Base-by-base conservation (phyloP, 75 land plant genomes). In the Picea glauca region DNA sequence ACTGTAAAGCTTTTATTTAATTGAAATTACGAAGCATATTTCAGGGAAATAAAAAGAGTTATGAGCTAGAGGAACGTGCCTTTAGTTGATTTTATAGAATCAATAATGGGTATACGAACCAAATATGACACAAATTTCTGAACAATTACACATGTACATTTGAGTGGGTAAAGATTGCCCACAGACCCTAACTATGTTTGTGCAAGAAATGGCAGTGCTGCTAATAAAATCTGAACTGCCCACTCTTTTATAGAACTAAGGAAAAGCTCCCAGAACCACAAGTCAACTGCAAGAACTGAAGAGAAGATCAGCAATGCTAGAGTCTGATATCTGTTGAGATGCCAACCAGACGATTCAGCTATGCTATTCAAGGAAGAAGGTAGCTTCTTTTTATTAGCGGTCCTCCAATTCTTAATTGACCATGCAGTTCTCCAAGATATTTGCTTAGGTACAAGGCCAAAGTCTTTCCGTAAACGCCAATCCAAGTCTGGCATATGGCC, bases 401-500 rank as follows among this genome's bases (percentile, higher is more conserved):
- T 23, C 84, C 72, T 67, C 63, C 81, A 62, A 77, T 85, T 80
- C 72, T 66, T 85, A 21, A 94, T 90, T 5, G 92, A 91, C 99
- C 99, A 97, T 1, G 99, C 99, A 54, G 99, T 93, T 56, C 87
- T 78, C 99, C 89, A 90, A 64, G 85, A 62, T 15, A 93, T 89
- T 5, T 82, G 73, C 0, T 84, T 88, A 17, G 99, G 96, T 7
- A 85, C 77, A 38, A 97, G 85, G 61, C 91, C 86, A 30, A 97
- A 91, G 77, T 96, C 91, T 60, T 88, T 85, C 5, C 87, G 79
- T 46, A 97, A 81, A 1, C 99, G 87, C 61, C 88, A 78, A 58
- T 94, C 96, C 84, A 97, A 82, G 76, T 95, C 99, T 46, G 99
- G 99, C 88, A 97, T 87, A 81, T 97, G 99, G 15, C 98, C 99